Base-by-base conservation (phyloP, 139 green algal species). In the Chlamydomonas incerta region DNA sequence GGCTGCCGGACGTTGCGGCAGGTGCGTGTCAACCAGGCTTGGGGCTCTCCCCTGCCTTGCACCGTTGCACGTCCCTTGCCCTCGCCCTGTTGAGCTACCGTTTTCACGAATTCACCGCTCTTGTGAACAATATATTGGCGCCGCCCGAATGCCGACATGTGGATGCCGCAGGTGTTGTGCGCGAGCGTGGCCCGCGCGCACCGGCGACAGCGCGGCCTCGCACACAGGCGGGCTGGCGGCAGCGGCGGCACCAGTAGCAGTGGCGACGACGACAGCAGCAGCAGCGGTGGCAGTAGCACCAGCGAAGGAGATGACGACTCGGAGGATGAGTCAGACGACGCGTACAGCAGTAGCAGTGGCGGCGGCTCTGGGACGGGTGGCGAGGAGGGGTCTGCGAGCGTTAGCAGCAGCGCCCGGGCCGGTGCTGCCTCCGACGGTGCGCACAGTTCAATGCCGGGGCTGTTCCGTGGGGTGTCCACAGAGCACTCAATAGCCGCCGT, bases 121-220 rank as follows among this genome's bases (percentile, higher is more conserved):
- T n/a, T n/a, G n/a, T n/a, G n/a, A n/a, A n/a, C n/a, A n/a, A n/a
- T n/a, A n/a, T n/a, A n/a, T n/a, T n/a, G n/a, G n/a, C n/a, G n/a
- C n/a, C n/a, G n/a, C n/a, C n/a, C n/a, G n/a, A n/a, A n/a, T n/a
- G n/a, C n/a, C n/a, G n/a, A n/a, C n/a, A n/a, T n/a, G n/a, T n/a
- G n/a, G n/a, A n/a, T n/a, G n/a, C n/a, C n/a, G 37, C 75, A 82
- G 60, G 9, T 62, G 35, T 28, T 82, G 35, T 47, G 47, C 15
- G 75, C 60, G 6, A 46, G 28, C 28, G 75, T 83, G 41, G 63
- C 76, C 0, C 37, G 62, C 29, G 76, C 76, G 37, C 62, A 73
- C 28, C 76, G 75, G 75, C 75, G 75, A 60, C 75, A 82, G 60
- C 52, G 75, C 26, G 75, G 75, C 10, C 58, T 72, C 10, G 55